Evolutionary conservation across 2,329 filamentous ascomycete genomes (phyloP).

Genomic region (Venturia aucupariae): DNA sequence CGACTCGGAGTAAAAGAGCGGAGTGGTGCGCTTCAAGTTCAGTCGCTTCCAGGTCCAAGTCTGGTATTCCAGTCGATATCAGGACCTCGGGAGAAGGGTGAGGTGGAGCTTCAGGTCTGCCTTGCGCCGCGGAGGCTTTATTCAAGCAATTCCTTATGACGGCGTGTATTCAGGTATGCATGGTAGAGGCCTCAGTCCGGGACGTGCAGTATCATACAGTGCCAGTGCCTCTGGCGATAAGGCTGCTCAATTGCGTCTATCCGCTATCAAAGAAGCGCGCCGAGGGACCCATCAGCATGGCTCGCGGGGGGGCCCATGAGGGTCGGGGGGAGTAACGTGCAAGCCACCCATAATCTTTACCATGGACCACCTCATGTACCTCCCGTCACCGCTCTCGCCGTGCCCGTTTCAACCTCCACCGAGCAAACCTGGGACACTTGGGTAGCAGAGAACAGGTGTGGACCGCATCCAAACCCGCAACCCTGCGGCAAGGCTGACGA

Average conservation of each 20-base stretch:
- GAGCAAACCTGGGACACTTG: not conserved
- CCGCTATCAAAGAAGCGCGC: not conserved
- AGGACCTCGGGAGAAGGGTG: no score
- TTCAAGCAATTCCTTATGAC: no score
- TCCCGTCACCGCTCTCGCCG: not conserved
- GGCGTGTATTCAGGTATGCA: no score
- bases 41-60: no score
- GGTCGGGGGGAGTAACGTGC: not conserved
- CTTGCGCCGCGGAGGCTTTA: no score
- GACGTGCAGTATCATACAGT: not conserved
- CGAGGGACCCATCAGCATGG: not conserved
- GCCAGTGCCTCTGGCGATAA: not conserved
- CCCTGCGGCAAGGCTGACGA: conserved; percentile 2
- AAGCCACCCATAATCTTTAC: not conserved
- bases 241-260: not conserved
- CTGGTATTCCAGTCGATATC: no score
- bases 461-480: not conserved
- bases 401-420: not conserved
- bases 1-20: not conserved
- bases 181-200: not conserved
- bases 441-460: not conserved
- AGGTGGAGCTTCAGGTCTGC: no score
- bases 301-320: not conserved
- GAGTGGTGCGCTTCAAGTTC: not conserved
- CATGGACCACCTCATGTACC: no score